Percentiles rank a stretch among this genome's conserved stretches.
Evolutionary conservation across 345 rosid species (phyloP).

Genomic region (Bruguiera gymnorhiza): DNA sequence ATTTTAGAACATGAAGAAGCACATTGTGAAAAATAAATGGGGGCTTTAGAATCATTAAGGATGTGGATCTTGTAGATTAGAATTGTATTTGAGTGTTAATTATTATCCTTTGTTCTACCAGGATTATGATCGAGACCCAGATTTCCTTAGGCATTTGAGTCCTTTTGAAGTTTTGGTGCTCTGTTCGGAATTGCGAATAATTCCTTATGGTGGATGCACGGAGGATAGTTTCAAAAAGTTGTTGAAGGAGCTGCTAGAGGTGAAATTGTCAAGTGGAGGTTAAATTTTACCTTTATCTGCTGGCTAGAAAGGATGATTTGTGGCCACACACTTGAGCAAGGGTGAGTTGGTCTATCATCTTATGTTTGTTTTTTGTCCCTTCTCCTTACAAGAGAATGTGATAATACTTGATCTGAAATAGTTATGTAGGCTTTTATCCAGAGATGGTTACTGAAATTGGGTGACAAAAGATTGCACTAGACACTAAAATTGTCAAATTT

Average conservation of each 20-base stretch:
- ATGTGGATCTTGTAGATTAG: neutral
- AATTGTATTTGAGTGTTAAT: neutral
- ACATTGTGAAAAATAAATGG: neutral
- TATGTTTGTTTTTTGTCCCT: neutral
- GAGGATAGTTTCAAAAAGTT: slow-evolving; percentile 43
- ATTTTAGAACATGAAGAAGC: neutral
- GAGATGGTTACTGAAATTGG: too few species aligned
- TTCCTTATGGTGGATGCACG: slow-evolving; percentile 28
- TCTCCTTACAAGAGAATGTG: neutral
- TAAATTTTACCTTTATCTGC: slow-evolving; percentile 6
- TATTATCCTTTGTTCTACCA: slow-evolving; percentile 17
- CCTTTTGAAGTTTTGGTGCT: slow-evolving; percentile 52
- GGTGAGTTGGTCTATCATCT: neutral
- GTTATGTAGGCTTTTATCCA: neutral
- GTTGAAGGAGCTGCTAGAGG: slow-evolving; percentile 32
- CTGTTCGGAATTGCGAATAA: slow-evolving; percentile 59
- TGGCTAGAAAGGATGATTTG: neutral
- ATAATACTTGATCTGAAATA: neutral
- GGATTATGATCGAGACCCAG: slow-evolving; percentile 81
- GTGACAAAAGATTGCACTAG: too few species aligned
- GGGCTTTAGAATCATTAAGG: neutral
- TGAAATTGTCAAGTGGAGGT: slow-evolving; percentile 21
- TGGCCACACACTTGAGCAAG: neutral
- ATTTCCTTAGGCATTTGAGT: slow-evolving; percentile 46
- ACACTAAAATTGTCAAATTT: too few species aligned